phyloP scores from a whole-genome alignment of 2,329 filamentous ascomycete genomes.

The Metarhizium rileyi region DNA sequence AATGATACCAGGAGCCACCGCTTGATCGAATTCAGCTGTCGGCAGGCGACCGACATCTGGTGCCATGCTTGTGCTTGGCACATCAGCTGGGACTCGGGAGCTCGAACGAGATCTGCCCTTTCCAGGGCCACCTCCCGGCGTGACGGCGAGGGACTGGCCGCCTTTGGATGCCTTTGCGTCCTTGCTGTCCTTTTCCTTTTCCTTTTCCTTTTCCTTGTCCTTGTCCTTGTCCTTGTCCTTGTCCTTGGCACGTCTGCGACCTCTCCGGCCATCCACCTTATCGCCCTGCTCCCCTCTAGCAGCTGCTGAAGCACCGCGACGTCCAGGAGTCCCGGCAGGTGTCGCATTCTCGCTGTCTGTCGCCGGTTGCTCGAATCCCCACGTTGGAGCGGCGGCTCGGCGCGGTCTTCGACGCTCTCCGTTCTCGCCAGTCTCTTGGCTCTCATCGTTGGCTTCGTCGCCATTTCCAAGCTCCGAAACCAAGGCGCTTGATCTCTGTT shows the following conservation, averaged over 20 bases:
- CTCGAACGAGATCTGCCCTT: conserved; percentile 46
- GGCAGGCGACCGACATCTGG: conserved; percentile 31
- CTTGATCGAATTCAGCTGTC: conserved; percentile 29
- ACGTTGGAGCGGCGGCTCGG: conserved; percentile 61
- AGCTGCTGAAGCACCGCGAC: conserved; percentile 31
- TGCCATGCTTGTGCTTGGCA: conserved; percentile 21
- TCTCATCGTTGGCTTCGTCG: conserved; percentile 47
- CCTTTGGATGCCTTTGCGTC: conserved; percentile 30
- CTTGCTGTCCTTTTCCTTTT: conserved; percentile 23
- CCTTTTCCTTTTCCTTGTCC: conserved; percentile 21
- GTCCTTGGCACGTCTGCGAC: conserved; percentile 30
- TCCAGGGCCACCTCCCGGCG: conserved; percentile 24
- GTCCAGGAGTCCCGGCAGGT: conserved; percentile 46
- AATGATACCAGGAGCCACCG: conserved; percentile 27
- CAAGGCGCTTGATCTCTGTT: conserved; percentile 52
- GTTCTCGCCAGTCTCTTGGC: conserved; percentile 46
- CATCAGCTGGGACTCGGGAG: conserved; percentile 35
- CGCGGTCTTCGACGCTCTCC: conserved; percentile 52
- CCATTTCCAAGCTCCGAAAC: conserved; percentile 56
- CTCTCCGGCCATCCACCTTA: conserved; percentile 32
- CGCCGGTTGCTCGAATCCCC: conserved; percentile 50
- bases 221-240: conserved; percentile 20
- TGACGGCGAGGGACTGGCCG: conserved; percentile 36
- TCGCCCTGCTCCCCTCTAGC: conserved; percentile 35
- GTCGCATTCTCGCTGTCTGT: conserved; percentile 52